Percentiles rank a stretch among this genome's conserved stretches.
phyloP scores from a whole-genome alignment of 2,329 filamentous ascomycete species.

The Beauveria medogensis region DNA sequence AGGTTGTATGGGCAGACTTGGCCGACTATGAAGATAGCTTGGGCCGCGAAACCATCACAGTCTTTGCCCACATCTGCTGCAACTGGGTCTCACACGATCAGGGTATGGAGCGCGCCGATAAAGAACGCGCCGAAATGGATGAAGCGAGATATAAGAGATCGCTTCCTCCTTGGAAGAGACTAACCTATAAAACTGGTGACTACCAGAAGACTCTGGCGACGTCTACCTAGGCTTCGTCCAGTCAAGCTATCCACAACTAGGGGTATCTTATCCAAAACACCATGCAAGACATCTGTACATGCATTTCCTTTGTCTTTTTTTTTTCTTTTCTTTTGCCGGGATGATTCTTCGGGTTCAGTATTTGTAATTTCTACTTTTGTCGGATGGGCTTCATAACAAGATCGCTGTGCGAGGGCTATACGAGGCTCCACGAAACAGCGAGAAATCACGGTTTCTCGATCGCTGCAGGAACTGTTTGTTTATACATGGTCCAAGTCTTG shows the following conservation, averaged over 20 bases:
- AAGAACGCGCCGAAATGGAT: neutral
- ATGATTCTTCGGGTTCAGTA: neutral
- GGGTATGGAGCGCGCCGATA: constrained; percentile 13
- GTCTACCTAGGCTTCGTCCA: neutral
- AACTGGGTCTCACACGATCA: neutral
- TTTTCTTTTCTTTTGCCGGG: neutral
- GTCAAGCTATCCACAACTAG: neutral
- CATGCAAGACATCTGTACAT: neutral
- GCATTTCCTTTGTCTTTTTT: neutral
- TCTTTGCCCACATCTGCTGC: neutral
- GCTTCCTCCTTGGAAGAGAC: neutral
- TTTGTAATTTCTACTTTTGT: neutral
- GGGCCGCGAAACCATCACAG: neutral
- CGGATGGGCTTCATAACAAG: neutral
- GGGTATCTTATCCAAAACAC: neutral
- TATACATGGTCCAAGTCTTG: too few species aligned
- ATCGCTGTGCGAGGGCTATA: neutral
- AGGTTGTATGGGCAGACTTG: neutral
- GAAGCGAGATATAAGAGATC: neutral
- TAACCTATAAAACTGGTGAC: neutral
- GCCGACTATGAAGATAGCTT: neutral
- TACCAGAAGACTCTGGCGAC: neutral
- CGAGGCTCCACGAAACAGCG: neutral
- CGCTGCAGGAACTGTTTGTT: neutral
- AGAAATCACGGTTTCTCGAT: neutral